Base-by-base conservation (phyloP, 2,329 filamentous ascomycete genomes). In the Septoria linicola region DNA sequence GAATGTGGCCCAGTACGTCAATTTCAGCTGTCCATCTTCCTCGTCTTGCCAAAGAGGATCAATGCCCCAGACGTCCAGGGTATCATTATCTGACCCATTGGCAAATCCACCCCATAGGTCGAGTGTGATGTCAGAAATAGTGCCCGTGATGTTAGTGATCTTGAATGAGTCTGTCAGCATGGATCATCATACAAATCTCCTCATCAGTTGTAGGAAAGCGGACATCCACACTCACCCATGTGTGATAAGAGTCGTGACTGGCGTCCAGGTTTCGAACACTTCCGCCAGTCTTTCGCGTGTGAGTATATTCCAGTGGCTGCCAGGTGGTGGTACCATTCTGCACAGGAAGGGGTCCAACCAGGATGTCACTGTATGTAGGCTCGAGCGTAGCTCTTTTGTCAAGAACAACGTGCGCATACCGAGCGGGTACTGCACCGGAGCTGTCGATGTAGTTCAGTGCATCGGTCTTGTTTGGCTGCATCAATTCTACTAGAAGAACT, bases 321-420 rank as follows among this genome's bases (percentile, higher is more conserved):
- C 70, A 73, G 1, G 59, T 63, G 0, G 68, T 70, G 0, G 72
- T 73, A 0, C 64, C 65, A 35, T 74, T 71, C 25, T 65, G 63
- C 17, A 75, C 61, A 5, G 76, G 75, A 20, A 80, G 59, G 10
- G 77, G 77, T 0, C 78, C 77, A 13, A 80, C 72, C 23, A 76
- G 60, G 41, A 77, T 73, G 45, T 79, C 70, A 40, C 64, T 58
- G 50, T 67, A 69, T 4, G 52, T 54, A 0, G 75, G 64, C 6
- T 72, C 55, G 14, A 68, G 62, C 1, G 68, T 69, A 1, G 74
- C 67, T 8, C 73, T 66, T 51, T 70, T 64, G 56, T 72, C 66
- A 8, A 77, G 60, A 1, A 73, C 60, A 1, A 74, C 73, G 40
- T 73, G 73, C 4, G 75, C 75, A 56, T 73, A 77, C 14, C 72